phyloP scores from a whole-genome alignment of 202 grass and related monocot genomes.

The Setaria viridis region DNA sequence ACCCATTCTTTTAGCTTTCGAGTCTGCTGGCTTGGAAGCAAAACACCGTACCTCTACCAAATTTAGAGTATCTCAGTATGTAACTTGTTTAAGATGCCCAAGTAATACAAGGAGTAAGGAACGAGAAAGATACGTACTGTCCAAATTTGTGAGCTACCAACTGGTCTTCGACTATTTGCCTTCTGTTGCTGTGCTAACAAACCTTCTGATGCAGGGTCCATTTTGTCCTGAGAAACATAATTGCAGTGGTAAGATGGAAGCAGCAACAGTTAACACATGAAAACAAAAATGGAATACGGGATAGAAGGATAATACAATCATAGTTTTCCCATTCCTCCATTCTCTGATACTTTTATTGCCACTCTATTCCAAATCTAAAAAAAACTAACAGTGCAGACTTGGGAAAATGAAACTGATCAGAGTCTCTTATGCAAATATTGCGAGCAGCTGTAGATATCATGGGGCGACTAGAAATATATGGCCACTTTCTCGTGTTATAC shows the following conservation, averaged over 20 bases:
- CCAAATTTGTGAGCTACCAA: slow-evolving; percentile 66
- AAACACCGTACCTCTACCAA: slow-evolving; percentile 62
- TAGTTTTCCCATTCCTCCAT: not conserved
- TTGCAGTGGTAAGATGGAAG: not conserved
- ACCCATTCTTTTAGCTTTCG: slow-evolving; percentile 72
- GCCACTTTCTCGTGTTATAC: slow-evolving; percentile 5
- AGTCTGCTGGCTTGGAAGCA: slow-evolving; percentile 70
- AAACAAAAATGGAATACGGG: not conserved
- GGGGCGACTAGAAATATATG: not conserved
- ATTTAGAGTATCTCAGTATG: slow-evolving; percentile 22
- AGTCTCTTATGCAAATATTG: not conserved
- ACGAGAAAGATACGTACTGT: slow-evolving; percentile 43
- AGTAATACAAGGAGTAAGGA: slow-evolving; percentile 27
- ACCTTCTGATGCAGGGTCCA: slow-evolving; percentile 46
- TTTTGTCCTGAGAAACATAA: slow-evolving; percentile 60
- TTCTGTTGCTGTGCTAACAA: slow-evolving; percentile 49
- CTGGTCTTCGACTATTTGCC: slow-evolving; percentile 51
- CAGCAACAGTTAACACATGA: not conserved
- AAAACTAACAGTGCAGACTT: not conserved
- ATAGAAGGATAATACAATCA: not conserved
- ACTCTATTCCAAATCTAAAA: not conserved
- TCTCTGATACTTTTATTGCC: not conserved
- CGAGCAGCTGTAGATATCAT: not conserved
- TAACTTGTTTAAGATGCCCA: slow-evolving; percentile 19
- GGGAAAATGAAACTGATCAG: not conserved